These are phyloP conservation scores for Neonectria faginata DNA, from an alignment of 2,329 filamentous ascomycete genomes.

Conservation along the genomic window DNA sequence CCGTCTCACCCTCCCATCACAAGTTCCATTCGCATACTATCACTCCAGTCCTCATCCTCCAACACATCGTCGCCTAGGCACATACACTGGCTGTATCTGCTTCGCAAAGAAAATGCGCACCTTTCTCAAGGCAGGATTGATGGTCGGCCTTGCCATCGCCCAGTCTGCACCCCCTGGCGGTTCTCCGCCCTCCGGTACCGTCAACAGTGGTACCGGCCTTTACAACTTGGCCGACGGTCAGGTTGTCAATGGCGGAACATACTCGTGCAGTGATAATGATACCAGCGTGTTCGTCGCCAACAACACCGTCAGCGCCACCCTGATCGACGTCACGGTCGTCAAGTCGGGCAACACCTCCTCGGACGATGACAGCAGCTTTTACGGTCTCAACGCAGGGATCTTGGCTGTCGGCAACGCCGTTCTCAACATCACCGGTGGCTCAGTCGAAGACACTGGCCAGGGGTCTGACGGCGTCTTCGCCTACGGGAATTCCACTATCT, in stretches of 20 bases:
- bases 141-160: constrained; percentile 15
- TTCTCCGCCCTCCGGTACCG: constrained; percentile 9
- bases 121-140: constrained; percentile 17
- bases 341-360: constrained; percentile 28
- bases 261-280: constrained; percentile 19
- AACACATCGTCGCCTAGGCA: not conserved
- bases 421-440: constrained; percentile 26
- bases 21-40: not conserved
- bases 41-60: not conserved
- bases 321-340: constrained; percentile 18
- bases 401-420: constrained; percentile 23
- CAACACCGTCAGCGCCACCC: constrained; percentile 22
- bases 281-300: constrained; percentile 30
- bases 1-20: not conserved
- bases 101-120: constrained; percentile 14
- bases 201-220: constrained; percentile 30
- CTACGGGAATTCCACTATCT: constrained; percentile 27
- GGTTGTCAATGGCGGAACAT: constrained; percentile 20
- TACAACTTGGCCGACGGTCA: constrained; percentile 21
- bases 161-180: not conserved
- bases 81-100: not conserved
- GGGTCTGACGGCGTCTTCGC: constrained; percentile 30
- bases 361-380: constrained; percentile 29
- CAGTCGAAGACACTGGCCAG: constrained; percentile 20
- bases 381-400: constrained; percentile 28